Evolutionary conservation across 331 rosid genomes (phyloP).

Genomic region (Malus hybrid): DNA sequence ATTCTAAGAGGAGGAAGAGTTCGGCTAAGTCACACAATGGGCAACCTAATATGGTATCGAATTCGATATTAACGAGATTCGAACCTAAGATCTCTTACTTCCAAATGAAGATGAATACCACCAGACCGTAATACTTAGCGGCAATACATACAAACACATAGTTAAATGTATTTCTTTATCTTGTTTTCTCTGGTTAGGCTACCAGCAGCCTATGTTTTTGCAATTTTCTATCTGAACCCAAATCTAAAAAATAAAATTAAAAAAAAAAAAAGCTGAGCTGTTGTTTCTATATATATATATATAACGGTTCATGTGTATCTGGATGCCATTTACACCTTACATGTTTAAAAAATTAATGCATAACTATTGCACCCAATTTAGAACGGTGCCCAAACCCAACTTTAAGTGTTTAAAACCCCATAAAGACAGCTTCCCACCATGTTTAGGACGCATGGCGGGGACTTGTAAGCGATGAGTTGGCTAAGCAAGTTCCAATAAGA

Average conservation of each 20-base stretch:
- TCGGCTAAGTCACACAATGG: no score
- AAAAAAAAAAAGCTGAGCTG: not conserved
- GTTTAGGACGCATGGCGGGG: slow-evolving; percentile 16
- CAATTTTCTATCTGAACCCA: not conserved
- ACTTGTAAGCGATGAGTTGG: slow-evolving; percentile 34
- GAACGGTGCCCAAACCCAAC: slow-evolving; percentile 19
- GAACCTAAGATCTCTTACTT: no score
- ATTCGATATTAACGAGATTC: no score
- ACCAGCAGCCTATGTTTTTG: not conserved
- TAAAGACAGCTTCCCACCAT: slow-evolving; percentile 35
- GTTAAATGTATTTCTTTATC: not conserved
- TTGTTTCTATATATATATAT: slow-evolving; percentile 9
- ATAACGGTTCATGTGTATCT: slow-evolving; percentile 16
- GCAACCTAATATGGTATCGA: no score
- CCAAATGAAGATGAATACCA: no score
- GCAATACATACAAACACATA: not conserved
- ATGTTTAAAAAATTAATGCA: slow-evolving; percentile 24
- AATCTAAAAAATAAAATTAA: not conserved
- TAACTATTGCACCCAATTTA: slow-evolving; percentile 34
- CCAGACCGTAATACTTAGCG: no score
- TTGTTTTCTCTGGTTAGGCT: not conserved
- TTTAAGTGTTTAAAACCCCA: slow-evolving; percentile 1
- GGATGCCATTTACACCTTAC: slow-evolving; percentile 39
- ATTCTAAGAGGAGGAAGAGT: no score
- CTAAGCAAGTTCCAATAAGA: not conserved